Conservation (phyloP, 2,329 filamentous ascomycete species). For the Cercospora beticola region DNA sequence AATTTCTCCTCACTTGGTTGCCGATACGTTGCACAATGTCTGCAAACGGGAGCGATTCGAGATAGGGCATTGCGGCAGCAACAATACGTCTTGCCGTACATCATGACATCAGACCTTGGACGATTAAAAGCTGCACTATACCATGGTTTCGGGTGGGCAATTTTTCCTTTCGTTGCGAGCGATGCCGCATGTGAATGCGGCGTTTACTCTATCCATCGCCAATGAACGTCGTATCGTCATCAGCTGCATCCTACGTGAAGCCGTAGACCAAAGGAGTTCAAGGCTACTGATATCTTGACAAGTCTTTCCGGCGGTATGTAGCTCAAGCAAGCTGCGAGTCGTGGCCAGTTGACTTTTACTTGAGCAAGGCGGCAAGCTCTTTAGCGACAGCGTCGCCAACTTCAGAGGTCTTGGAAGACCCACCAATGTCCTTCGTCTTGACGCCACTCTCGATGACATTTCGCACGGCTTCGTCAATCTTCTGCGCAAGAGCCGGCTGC, state of each 20-base stretch:
- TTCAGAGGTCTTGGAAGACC: slow-evolving; percentile 68
- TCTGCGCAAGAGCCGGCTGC: slow-evolving; percentile 71
- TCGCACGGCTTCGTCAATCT: slow-evolving; percentile 78
- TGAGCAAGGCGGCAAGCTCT: slow-evolving; percentile 55
- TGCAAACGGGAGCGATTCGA: not conserved
- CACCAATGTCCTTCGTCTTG: slow-evolving; percentile 82
- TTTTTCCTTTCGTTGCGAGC: not conserved
- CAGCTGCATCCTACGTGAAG: not conserved
- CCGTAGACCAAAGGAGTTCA: not conserved
- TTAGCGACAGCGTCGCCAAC: slow-evolving; percentile 80
- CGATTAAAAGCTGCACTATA: not conserved
- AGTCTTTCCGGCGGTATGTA: not conserved
- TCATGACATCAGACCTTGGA: not conserved
- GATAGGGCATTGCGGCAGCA: not conserved
- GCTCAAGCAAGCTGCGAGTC: not conserved
- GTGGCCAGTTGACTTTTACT: not conserved
- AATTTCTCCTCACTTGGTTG: not conserved
- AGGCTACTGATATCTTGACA: not conserved
- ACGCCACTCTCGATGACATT: slow-evolving; percentile 76
- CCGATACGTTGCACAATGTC: not conserved
- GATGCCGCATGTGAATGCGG: not conserved
- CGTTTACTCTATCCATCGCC: not conserved
- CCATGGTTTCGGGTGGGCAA: not conserved
- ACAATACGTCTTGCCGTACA: not conserved
- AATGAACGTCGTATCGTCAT: not conserved